Percentiles rank a stretch among this genome's conserved stretches.
Evolutionary conservation across 2,329 filamentous ascomycete species (phyloP).

Genomic region (Microdochium nivale): DNA sequence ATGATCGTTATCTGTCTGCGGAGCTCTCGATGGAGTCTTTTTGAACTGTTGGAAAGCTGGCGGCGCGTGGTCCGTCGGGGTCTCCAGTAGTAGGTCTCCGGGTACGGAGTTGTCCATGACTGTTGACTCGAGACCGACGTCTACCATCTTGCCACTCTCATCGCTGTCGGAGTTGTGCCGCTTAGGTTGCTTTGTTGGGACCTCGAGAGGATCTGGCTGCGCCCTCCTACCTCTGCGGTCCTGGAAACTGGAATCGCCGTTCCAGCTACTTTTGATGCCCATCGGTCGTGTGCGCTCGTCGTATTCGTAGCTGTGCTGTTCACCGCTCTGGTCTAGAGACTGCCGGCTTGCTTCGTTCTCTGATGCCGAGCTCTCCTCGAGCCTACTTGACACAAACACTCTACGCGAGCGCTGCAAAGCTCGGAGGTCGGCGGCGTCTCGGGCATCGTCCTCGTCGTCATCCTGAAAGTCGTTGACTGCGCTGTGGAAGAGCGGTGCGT

Average conservation of each 20-base stretch:
- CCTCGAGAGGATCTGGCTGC: slow-evolving; percentile 28
- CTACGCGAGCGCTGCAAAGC: slow-evolving; percentile 83
- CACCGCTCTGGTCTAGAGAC: slow-evolving; percentile 44
- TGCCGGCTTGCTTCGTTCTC: slow-evolving; percentile 60
- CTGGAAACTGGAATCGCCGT: slow-evolving; percentile 39
- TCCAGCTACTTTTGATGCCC: slow-evolving; percentile 59
- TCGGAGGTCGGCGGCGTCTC: slow-evolving; percentile 89
- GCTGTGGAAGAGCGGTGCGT: slow-evolving; percentile 91
- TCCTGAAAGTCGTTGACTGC: slow-evolving; percentile 84
- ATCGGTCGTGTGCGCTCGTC: slow-evolving; percentile 37
- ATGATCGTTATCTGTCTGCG: slow-evolving; percentile 38
- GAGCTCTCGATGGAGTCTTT: slow-evolving; percentile 28
- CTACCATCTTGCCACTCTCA: slow-evolving; percentile 66
- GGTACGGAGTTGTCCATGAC: slow-evolving; percentile 52
- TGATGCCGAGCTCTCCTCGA: slow-evolving; percentile 79
- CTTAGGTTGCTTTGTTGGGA: slow-evolving; percentile 15
- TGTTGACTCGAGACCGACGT: slow-evolving; percentile 71
- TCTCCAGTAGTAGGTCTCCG: slow-evolving; percentile 49
- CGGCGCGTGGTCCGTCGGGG: slow-evolving; percentile 41
- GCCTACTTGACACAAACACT: slow-evolving; percentile 74
- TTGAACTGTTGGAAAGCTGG: slow-evolving; percentile 56
- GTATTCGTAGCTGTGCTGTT: slow-evolving; percentile 34
- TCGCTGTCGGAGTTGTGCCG: slow-evolving; percentile 22
- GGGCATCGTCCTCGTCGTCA: slow-evolving; percentile 86
- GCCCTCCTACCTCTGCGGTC: slow-evolving; percentile 29